Base-by-base conservation (phyloP, 768 basidiomycete species). In the Mycena galericulata region DNA sequence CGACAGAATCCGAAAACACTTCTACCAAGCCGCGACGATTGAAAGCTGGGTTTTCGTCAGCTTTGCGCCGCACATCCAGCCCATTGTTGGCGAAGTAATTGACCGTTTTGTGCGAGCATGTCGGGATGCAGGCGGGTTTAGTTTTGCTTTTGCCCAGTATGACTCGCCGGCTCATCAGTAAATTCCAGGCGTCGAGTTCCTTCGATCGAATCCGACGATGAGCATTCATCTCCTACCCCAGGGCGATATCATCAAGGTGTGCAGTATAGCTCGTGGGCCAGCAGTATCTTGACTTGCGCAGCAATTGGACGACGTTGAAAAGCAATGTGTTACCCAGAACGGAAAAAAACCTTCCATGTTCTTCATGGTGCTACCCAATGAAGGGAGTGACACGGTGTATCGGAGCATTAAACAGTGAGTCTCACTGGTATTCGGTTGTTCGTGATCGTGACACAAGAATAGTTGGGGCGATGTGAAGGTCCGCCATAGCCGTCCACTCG, bases 401-500 rank as follows among this genome's bases (percentile, higher is more conserved):
- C 88, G 84, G 1, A 88, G 88, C 18, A 86, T 94, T 18, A 95
- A 95, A 79, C 89, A 92, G 93, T 94, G 74, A 70, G 89, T 84
- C 6, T 83, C 86, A 18, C 56, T 0, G n/a, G 60, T 32, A 55
- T 32, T 18, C 49, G 20, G 27, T 3, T 18, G n/a, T 49, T 57
- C 41, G 18, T 47, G 43, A 15, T 9, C 18, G 20, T 24, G 1
- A 27, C 27, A 8, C 12, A 29, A 4, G n/a, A 18, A 15, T 59
- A 94, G 92, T 70, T 93, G 92, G 62, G 92, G 93, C 10, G 92
- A 94, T 73, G 81, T 91, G 40, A 76, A 78, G 41, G 88, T 88
- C 45, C 76, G 85, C 75, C 57, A 7, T 14, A 24, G 12, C 3
- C 34, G 24, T 29, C 55, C 73, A 73, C 40, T 80, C 81, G 3